Base-by-base conservation (phyloP, 1,284 basidiomycete species). In the Pseudozyma sp. region DNA sequence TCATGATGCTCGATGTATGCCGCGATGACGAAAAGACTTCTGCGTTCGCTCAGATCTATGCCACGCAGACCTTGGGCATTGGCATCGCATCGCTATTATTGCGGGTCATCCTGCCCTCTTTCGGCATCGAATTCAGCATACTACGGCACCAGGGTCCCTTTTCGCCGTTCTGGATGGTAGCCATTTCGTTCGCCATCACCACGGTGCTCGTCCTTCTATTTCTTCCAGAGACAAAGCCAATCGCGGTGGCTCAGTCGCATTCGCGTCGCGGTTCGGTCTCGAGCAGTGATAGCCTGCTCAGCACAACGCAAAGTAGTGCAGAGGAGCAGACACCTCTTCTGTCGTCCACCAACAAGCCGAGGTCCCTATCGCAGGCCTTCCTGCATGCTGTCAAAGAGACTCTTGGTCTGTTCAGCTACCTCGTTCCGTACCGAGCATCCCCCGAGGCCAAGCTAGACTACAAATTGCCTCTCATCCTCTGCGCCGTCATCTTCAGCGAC, bases 1-100 rank as follows among this genome's bases (percentile, higher is more conserved):
- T 65, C 46, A 73, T 65, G 61, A 35, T 58, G 4, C 65, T 73
- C 30, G 70, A 73, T n/a, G 54, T 62, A 0, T 59, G 56, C 43
- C 42, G 39, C 7, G 61, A 64, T 17, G 61, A 68, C 45, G 61
- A 73, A 30, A 73, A 65, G 47, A 61, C 70, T 0, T 29, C 65
- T 9, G 60, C 43, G 10, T 62, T 73, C 13, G 35, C 65, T 24
- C 47, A 50, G 16, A 46, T 56, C 5, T 50, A 39, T 13, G 56
- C 70, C 5, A 39, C 48, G 17, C 43, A 35, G 4, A 54, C 64
- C 3, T 10, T 73, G n/a, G 70, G 70, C 33, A 68, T 61, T 47
- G 61, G 45, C 5, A 29, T 52, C 8, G 24, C 60, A 0, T 52
- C 70, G 2, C 14, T 65, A 10, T 37, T 73, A 0, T 16, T 68